These are phyloP conservation scores for Phialemonium atrogriseum DNA, from an alignment of 2,329 filamentous ascomycete species.

Conservation along the genomic window DNA sequence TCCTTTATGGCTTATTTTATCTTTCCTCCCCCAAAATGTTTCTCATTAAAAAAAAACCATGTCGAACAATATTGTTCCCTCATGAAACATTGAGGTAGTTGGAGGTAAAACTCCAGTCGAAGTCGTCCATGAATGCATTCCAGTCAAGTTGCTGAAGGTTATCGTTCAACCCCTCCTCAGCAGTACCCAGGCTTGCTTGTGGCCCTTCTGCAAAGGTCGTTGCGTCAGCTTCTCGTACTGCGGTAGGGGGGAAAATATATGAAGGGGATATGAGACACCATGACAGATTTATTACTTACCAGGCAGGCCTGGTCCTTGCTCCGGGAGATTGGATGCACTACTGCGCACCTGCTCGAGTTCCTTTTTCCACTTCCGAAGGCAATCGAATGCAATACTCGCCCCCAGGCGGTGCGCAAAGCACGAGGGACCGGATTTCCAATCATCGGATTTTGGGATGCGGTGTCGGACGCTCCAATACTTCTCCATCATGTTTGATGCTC, in stretches of 20 bases:
- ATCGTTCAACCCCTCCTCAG: slow-evolving; percentile 8
- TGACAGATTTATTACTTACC: too few species aligned
- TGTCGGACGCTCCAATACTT: slow-evolving; percentile 36
- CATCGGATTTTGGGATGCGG: slow-evolving; percentile 22
- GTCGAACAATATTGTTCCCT: too few species aligned
- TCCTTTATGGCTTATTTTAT: too few species aligned
- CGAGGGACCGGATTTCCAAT: slow-evolving; percentile 18
- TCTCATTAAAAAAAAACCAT: too few species aligned
- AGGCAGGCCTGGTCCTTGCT: too few species aligned
- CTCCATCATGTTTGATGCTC: slow-evolving; percentile 37
- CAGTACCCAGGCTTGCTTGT: too few species aligned
- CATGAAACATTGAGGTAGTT: background rate
- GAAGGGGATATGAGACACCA: too few species aligned
- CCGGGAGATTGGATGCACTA: too few species aligned
- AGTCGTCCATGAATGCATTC: slow-evolving; percentile 42
- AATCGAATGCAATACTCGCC: slow-evolving; percentile 41
- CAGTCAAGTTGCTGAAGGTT: slow-evolving; percentile 34
- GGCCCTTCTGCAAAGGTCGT: too few species aligned
- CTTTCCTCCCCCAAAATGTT: too few species aligned
- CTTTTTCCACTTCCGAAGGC: slow-evolving; percentile 36
- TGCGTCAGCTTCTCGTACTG: too few species aligned
- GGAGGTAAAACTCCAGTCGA: slow-evolving; percentile 29
- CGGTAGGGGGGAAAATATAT: too few species aligned
- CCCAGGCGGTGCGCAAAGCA: slow-evolving; percentile 35
- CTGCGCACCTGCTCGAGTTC: slow-evolving; percentile 27